Evolutionary conservation across 768 basidiomycete species (phyloP), one percentile per base, ranked within the genome.

Genomic region (Crassisporium funariophilum): DNA sequence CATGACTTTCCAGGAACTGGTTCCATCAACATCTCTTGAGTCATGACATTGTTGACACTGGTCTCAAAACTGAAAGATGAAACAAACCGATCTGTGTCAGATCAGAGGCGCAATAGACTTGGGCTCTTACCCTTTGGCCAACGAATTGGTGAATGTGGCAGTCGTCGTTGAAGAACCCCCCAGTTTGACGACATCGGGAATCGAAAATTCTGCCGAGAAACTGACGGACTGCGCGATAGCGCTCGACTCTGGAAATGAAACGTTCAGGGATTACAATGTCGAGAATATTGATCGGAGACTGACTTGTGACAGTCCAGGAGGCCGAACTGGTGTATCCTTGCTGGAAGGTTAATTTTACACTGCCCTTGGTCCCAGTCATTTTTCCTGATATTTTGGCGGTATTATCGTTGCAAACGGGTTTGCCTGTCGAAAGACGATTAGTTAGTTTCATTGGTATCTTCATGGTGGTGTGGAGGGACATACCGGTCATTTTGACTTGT

Each of bases 271-370:
- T 23, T 25, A 23, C 15, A 27, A 22, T 24, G 17, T n/a, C n/a
- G n/a, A n/a, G 16, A 27, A 46, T 36, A 12, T 12, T 7, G 27
- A 11, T 4, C 17, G 13, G 4, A 8, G n/a, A 46, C 44, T 11
- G 36, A 46, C 44, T 20, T 23, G 23, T 38, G 31, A 46, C 35
- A 11, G 35, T 46, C 44, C 44, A 46, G 21, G 20, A 37, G 8
- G 20, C 44, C 17, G 5, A 10, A 36, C 38, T 46, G 9, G 44
- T 17, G 19, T 27, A 46, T 20, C 44, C 44, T 20, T 46, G 36
- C 11, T 36, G 35, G n/a, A 12, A 37, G 21, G 44, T 7, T n/a
- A 46, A 46, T 13, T 27, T 7, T 5, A 16, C 13, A 5, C 35
- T 37, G 10, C 44, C 44, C 11, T 35, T 37, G 21, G 44, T 46